phyloP scores from a whole-genome alignment of 2,329 filamentous ascomycete genomes.

The Dactylonectria estremocensis region DNA sequence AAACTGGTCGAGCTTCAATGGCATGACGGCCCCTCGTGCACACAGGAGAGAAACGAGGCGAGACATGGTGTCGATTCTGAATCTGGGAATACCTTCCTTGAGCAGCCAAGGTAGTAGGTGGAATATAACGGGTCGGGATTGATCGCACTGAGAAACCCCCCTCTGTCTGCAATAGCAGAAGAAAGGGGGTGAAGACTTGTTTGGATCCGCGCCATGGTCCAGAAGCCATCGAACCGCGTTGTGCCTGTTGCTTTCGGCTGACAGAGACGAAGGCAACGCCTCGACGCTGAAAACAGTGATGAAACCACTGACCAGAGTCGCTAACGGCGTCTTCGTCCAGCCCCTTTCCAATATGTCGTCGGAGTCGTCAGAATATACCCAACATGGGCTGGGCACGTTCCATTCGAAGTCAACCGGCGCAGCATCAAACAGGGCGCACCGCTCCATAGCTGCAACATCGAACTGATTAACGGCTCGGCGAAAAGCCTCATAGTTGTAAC shows the following conservation, averaged over 20 bases:
- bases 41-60: background rate
- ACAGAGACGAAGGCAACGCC: too few relatives aligned
- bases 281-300: too few relatives aligned
- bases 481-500: background rate
- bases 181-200: too few relatives aligned
- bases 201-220: background rate
- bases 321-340: conserved; percentile 16
- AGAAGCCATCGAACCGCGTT: background rate
- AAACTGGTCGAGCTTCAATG: background rate
- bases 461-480: background rate
- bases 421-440: conserved; percentile 8
- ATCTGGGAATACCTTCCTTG: too few relatives aligned
- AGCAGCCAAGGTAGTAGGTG: conserved; percentile 1
- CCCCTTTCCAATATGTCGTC: too few relatives aligned
- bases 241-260: too few relatives aligned
- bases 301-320: conserved; percentile 15
- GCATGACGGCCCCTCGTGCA: background rate
- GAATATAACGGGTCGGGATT: background rate
- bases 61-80: background rate
- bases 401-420: background rate
- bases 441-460: conserved; percentile 4
- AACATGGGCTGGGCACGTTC: too few relatives aligned
- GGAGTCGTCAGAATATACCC: too few relatives aligned
- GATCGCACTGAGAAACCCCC: too few relatives aligned
- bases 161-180: too few relatives aligned